Evolutionary conservation across 176 grass and related monocot genomes (phyloP).

Genomic region (Pontederia crassipes): DNA sequence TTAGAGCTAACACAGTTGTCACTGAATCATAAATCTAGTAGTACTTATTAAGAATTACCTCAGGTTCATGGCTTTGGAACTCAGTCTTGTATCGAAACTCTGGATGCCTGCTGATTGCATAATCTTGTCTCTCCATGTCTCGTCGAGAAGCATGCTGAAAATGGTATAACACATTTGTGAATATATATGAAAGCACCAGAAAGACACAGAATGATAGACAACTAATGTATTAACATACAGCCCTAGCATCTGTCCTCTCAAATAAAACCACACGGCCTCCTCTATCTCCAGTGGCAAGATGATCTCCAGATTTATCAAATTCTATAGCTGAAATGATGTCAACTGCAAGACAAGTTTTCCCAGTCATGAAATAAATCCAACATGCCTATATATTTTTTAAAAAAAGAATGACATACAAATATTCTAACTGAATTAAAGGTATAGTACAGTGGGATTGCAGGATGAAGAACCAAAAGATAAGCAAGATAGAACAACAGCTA

Average conservation of each 20-base stretch:
- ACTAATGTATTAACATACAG: neutral
- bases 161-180: neutral
- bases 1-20: neutral
- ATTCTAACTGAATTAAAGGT: neutral
- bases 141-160: neutral
- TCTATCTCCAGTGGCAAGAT: conserved; percentile 22
- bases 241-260: conserved; percentile 17
- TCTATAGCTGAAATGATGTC: conserved; percentile 21
- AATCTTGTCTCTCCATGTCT: conserved; percentile 11
- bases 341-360: conserved; percentile 1
- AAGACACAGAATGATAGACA: neutral
- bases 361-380: neutral
- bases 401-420: neutral
- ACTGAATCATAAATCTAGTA: neutral
- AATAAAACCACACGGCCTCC: conserved; percentile 20
- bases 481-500: too few species aligned
- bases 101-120: conserved; percentile 7
- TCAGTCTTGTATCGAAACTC: conserved; percentile 16
- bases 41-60: neutral
- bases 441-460: too few species aligned
- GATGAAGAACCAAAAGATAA: too few species aligned
- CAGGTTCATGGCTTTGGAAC: conserved; percentile 22
- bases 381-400: neutral
- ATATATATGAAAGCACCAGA: neutral
- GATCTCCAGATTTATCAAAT: conserved; percentile 19